Evolutionary conservation across 371 early-diverging fungal species (phyloP), one percentile per base, ranked within the genome.

Genomic region (Amoeboaphelidium protococcarum): DNA sequence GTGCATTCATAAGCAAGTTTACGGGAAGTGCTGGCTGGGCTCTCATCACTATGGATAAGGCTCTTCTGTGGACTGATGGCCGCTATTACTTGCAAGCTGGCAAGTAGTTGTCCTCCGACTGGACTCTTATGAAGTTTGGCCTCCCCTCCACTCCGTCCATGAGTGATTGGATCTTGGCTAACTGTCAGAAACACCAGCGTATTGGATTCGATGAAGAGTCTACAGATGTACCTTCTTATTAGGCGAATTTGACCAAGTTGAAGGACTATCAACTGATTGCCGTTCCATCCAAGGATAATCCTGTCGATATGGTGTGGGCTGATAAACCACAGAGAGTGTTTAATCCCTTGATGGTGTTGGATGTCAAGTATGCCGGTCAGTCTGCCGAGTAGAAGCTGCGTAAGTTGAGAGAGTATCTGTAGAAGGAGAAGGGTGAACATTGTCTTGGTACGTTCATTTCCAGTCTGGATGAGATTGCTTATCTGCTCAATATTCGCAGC

Each of bases 71-170:
- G 64, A 98, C 99, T 10, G 99, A 98, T 60, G 92, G 94, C 2
- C 69, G 98, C 42, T 99, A 98, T 72, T 97, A 84, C 64, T 61
- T 98, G 50, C 98, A 97, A 66, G 98, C 97, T 12, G 68, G 80
- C 1, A 71, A 87, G 57, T 79, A 98, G 63, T 65, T 98, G 45
- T 85, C 84, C 59, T 45, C 54, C 27, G 80, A 82, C 59, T 91
- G 91, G 92, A 78, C 71, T 20, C 59, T 92, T 58, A 85, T 84
- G 80, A 92, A 90, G 65, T 67, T 68, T 52, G 96, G 92, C 1
- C 57, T 85, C 25, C 77, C 85, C 0, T 76, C 71, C 40, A 78
- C 82, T 1, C 88, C 86, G 21, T 76, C 73, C 25, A 83, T 82
- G 74, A 78, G 81, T 59, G 81, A 82, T 47, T 92, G 80, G 67